Conservation (phyloP, 176 grass and related monocot genomes). For the Zoysia pacifica region DNA sequence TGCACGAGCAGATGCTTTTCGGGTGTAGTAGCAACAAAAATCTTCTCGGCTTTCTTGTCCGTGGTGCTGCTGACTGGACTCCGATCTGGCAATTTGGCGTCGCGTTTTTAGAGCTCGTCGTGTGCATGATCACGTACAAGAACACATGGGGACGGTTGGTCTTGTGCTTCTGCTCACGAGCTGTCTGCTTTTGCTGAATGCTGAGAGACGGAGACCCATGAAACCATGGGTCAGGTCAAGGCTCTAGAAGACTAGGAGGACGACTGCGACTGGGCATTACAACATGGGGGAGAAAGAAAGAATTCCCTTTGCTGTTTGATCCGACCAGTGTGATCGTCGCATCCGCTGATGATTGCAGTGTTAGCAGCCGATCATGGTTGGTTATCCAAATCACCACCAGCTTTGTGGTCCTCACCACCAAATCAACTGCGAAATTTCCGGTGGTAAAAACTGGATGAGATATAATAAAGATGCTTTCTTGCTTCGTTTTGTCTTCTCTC, state of each 20-base stretch:
- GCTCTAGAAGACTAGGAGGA: conserved; percentile 50
- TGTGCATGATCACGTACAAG: not conserved
- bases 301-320: conserved; percentile 1
- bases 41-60: conserved; percentile 12
- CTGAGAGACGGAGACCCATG: not conserved
- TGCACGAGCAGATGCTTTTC: conserved; percentile 25
- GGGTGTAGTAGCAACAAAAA: not conserved
- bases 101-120: not conserved
- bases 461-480: not conserved
- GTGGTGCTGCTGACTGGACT: conserved; percentile 22
- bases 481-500: not conserved
- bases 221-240: not conserved
- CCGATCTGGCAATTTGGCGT: not conserved
- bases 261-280: not conserved
- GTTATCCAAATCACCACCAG: conserved; percentile 13
- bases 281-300: not conserved
- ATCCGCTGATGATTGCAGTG: not conserved
- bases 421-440: conserved; percentile 24
- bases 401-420: conserved; percentile 17
- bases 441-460: not conserved
- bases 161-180: conserved; percentile 18
- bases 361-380: conserved; percentile 12
- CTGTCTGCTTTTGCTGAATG: conserved; percentile 16
- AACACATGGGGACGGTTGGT: not conserved
- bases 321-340: conserved; percentile 28